Base-by-base conservation (phyloP, 768 basidiomycete species). In the Hygrocybe punicea region DNA sequence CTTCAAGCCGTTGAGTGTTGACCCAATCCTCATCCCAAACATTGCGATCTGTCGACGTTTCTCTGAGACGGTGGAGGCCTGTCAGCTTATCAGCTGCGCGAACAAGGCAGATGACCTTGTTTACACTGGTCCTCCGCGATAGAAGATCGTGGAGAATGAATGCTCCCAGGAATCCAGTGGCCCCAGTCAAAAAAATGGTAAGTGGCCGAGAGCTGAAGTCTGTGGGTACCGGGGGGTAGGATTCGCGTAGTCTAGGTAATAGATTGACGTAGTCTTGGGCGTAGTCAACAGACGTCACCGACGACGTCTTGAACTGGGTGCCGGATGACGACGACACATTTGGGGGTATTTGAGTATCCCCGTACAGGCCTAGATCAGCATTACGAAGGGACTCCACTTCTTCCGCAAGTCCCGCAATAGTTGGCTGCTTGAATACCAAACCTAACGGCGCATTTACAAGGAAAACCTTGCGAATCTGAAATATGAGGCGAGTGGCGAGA, bases 91-190 rank as follows among this genome's bases (percentile, higher is more conserved):
- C 78, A 55, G 85, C 70, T 10, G 87, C 91, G 48, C 97, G 85
- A 39, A 98, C 88, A n/a, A 96, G 84, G 66, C 93, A 96, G 57
- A 96, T 83, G 37, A 98, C 94, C 73, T 94, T 96, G 62, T 78
- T 76, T 11, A 98, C 90, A 4, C 45, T 53, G 7, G 78, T 74
- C 29, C 70, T 62, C 36, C 85, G 79, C 25, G 77, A 73, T 1
- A 99, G 80, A 39, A 99, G 78, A 67, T 96, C 88, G 37, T 80
- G 78, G 49, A 98, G 76, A 58, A 98, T 83, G 70, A 96, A 98
- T 5, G 92, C 93, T 13, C 97, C 97, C 14, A 99, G 79, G 79
- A 95, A 99, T 2, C 97, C 97, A 8, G 97, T 98, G 4, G 93
- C 95, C 6, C 97, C 97, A 6, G 97, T 98, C 29, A 99, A 82